Percentiles rank a stretch among this genome's conserved stretches.
These are phyloP conservation scores for Eutrema japonicum DNA, from an alignment of 345 rosid species.

Conservation along the genomic window DNA sequence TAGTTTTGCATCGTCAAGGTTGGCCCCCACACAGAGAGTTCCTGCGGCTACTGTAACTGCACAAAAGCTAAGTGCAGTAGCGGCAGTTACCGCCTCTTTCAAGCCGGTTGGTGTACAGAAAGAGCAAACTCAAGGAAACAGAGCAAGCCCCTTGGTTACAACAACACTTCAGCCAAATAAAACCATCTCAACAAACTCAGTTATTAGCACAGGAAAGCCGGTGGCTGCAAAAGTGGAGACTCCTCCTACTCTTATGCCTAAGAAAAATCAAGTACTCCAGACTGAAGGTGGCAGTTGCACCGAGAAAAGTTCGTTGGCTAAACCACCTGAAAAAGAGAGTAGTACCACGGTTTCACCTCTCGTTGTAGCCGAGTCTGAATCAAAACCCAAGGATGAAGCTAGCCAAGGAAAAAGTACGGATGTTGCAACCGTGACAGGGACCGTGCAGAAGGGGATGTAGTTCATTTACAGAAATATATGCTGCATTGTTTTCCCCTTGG, in stretches of 20 bases:
- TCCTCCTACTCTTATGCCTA: constrained; percentile 27
- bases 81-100: constrained; percentile 31
- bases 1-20: constrained; percentile 34
- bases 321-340: constrained; percentile 35
- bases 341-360: constrained; percentile 23
- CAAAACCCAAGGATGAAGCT: constrained; percentile 38
- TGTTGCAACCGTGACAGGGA: constrained; percentile 38
- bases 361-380: constrained; percentile 5
- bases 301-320: constrained; percentile 38
- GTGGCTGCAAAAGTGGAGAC: constrained; percentile 38
- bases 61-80: constrained; percentile 43
- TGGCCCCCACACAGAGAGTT: constrained; percentile 39
- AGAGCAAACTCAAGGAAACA: constrained; percentile 43
- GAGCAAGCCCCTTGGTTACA: constrained; percentile 28
- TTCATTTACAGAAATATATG: constrained; percentile 6
- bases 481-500: constrained; percentile 8
- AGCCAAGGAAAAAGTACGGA: constrained; percentile 35
- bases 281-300: constrained; percentile 18
- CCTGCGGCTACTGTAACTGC: constrained; percentile 39
- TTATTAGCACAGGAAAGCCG: constrained; percentile 36
- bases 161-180: constrained; percentile 36
- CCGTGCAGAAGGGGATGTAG: constrained; percentile 31
- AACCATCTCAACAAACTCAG: constrained; percentile 39
- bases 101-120: constrained; percentile 37
- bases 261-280: constrained; percentile 30